These are phyloP conservation scores for Cardamine occulta DNA, from an alignment of 345 rosid genomes.

Conservation along the genomic window DNA sequence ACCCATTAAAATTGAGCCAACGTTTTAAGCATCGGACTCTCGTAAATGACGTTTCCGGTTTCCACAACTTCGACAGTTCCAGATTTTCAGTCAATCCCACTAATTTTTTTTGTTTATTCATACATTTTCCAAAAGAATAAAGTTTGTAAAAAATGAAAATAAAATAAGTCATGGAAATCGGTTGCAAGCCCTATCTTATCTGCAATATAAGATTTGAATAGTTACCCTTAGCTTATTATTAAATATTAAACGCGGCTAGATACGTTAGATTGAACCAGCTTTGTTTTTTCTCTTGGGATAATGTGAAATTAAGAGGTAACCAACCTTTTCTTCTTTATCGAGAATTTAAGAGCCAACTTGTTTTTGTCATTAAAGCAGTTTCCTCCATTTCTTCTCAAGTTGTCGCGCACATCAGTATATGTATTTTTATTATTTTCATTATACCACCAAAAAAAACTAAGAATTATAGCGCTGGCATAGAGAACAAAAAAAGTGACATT, in stretches of 20 bases:
- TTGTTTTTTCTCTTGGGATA: background rate
- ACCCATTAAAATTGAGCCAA: background rate
- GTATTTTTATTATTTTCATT: background rate
- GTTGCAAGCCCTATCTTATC: background rate
- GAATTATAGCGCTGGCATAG: background rate
- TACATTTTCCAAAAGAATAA: too few species aligned
- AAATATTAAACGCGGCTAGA: background rate
- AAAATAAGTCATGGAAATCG: background rate
- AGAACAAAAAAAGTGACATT: too few species aligned
- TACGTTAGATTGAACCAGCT: background rate
- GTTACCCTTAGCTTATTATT: background rate
- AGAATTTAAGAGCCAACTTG: conserved; percentile 31
- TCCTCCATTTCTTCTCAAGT: conserved; percentile 26
- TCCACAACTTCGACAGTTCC: background rate
- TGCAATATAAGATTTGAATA: background rate
- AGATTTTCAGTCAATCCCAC: background rate
- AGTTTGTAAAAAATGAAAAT: too few species aligned
- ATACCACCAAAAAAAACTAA: background rate
- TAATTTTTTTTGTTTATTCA: background rate
- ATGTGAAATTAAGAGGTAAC: conserved; percentile 8
- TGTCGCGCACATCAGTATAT: conserved; percentile 1
- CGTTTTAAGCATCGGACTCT: background rate
- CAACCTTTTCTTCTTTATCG: background rate
- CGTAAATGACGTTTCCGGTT: background rate
- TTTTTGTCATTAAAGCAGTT: conserved; percentile 25